Evolutionary conservation across 148 eudicot genomes (phyloP), one percentile per base, ranked within the genome.

Genomic region (Gaultheria prostrata): DNA sequence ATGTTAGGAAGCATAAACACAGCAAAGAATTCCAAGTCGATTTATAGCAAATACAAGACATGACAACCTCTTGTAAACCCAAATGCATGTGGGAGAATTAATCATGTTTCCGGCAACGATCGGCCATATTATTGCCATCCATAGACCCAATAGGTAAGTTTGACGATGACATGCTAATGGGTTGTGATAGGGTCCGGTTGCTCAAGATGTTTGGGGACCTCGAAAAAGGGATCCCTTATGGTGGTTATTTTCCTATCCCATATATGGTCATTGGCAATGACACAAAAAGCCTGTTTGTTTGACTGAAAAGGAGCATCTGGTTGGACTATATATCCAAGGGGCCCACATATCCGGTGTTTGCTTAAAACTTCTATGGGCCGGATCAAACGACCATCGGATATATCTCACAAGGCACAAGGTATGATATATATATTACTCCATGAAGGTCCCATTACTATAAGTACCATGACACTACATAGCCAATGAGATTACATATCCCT

Each of bases 1-100:
- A 81, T 46, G 39, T 77, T 78, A 82, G 57, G 77, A 45, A 75
- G 61, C 48, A 72, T 50, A 51, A 45, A 32, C 61, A 49, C 46
- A 13, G 35, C 20, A 3, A 30, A 28, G 17, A 28, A 28, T 67
- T 67, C 39, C 70, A 63, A 26, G 13, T 24, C 6, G 14, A 24
- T 63, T 63, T 24, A 63, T 67, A 67, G 72, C 8, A 12, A 67
- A 67, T 30, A 67, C 72, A 67, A 4, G 0, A 18, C 20, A 28
- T 67, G 72, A 12, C 1, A 28, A 67, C 39, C 72, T 67, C 14
- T 67, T 28, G 72, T 67, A 67, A 30, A 67, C 39, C 39, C 72
- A 67, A 65, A 65, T 26, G 17, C 33, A 65, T 26, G 33, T 4
- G 33, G 33, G 30, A 13, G 28, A 48, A 9, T 30, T 10, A 24